Evolutionary conservation across 2,329 filamentous ascomycete species (phyloP).

Genomic region (Rhinocladiella similis): DNA sequence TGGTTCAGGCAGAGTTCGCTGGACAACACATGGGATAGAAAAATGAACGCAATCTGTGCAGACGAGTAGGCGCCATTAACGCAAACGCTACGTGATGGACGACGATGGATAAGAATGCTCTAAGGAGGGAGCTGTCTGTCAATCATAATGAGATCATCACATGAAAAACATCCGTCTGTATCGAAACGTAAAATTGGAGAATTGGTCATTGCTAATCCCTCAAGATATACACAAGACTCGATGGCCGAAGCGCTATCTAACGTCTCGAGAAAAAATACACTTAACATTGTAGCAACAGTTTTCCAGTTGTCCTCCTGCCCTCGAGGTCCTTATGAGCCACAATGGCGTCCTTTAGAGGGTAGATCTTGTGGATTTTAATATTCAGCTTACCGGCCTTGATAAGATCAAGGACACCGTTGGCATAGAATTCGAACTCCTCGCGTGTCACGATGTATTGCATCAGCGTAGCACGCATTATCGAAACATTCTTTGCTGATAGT

Average conservation of each 20-base stretch:
- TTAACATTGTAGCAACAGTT: slow-evolving; percentile 70
- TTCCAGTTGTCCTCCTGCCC: slow-evolving; percentile 78
- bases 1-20: too few relatives aligned
- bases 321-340: slow-evolving; percentile 78
- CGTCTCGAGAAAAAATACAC: neutral
- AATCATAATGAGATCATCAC: too few relatives aligned
- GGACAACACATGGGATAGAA: too few relatives aligned
- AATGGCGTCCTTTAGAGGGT: slow-evolving; percentile 71
- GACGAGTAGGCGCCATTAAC: too few relatives aligned
- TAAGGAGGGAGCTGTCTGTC: too few relatives aligned
- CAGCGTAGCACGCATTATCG: slow-evolving; percentile 72
- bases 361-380: slow-evolving; percentile 72
- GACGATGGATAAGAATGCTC: too few relatives aligned
- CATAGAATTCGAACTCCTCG: slow-evolving; percentile 71
- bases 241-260: neutral
- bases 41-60: too few relatives aligned
- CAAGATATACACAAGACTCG: too few relatives aligned
- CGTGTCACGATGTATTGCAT: slow-evolving; percentile 68
- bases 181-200: too few relatives aligned
- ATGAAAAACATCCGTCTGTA: too few relatives aligned
- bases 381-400: slow-evolving; percentile 69
- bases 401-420: slow-evolving; percentile 70
- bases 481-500: slow-evolving; percentile 72
- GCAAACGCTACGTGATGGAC: too few relatives aligned
- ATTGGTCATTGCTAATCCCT: neutral